Base-by-base conservation (phyloP, 176 grass and related monocot genomes). In the Guadua angustifolia region DNA sequence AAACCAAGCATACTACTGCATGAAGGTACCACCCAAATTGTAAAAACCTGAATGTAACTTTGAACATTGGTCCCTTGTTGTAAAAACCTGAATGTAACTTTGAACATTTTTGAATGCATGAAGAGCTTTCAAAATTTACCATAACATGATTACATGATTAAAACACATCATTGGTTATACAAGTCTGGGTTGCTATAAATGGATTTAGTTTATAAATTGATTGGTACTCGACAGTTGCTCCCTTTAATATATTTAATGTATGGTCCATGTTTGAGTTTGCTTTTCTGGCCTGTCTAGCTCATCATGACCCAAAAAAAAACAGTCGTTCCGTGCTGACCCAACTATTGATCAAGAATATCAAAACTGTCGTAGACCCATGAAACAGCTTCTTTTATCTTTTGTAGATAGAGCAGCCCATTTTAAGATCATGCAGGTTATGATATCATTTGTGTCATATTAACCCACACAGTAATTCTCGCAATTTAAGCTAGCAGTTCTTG, bases 1-100 rank as follows among this genome's bases (percentile, higher is more conserved):
- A 83, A 40, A 64, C 46, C 11, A 58, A 71, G 21, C 13, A 59
- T 46, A 57, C 57, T 10, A 49, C 39, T 9, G 46, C 49, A 80
- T 69, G 18, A 56, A 40, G n/a, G 78, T 67, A 25, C 47, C 63
- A 69, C 19, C 9, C 12, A 73, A 49, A 73, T n/a, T n/a, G n/a
- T n/a, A n/a, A n/a, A n/a, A n/a, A n/a, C n/a, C n/a, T n/a, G n/a
- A n/a, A n/a, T n/a, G n/a, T n/a, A n/a, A n/a, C n/a, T n/a, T n/a
- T n/a, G n/a, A n/a, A n/a, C n/a, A n/a, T n/a, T n/a, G n/a, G n/a
- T n/a, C n/a, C n/a, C n/a, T n/a, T n/a, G 19, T 83, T 25, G 36
- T 62, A 11, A 35, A 35, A 63, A 50, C 26, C 24, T 45, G 52
- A 36, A 21, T 66, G 61, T 4, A 73, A 61, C 39, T 33, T 21